phyloP scores from a whole-genome alignment of 83 land plant species.

The Isoetes engelmannii region DNA sequence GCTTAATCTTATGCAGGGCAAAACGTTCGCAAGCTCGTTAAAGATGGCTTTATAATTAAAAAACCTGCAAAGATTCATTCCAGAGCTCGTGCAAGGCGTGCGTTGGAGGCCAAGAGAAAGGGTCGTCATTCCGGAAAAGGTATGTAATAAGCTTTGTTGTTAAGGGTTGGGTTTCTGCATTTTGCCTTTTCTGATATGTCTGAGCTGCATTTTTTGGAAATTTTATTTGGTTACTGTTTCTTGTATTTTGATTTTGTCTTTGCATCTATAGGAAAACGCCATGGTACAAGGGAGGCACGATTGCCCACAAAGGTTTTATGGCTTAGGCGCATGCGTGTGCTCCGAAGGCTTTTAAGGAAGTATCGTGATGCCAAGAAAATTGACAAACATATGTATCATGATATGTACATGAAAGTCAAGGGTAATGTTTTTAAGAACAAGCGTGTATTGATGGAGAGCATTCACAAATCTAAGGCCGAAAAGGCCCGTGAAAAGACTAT shows the following conservation, averaged over 20 bases:
- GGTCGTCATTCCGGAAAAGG: constrained; percentile 19
- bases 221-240: not conserved
- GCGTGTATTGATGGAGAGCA: constrained; percentile 46
- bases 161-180: not conserved
- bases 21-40: constrained; percentile 19
- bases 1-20: constrained; percentile 10
- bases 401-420: constrained; percentile 58
- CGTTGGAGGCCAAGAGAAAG: constrained; percentile 23
- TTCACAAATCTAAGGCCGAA: constrained; percentile 45
- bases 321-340: constrained; percentile 18
- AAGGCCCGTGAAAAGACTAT: constrained; percentile 49
- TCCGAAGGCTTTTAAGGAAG: constrained; percentile 14
- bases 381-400: constrained; percentile 22
- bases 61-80: constrained; percentile 18
- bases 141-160: not conserved
- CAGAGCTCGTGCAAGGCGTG: constrained; percentile 17
- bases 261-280: constrained; percentile 7
- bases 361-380: constrained; percentile 21
- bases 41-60: constrained; percentile 16
- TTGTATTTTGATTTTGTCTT: not conserved
- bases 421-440: constrained; percentile 48
- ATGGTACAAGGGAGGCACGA: constrained; percentile 18
- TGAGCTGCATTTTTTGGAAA: not conserved
- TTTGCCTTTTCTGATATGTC: not conserved
- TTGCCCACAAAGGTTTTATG: constrained; percentile 12